A percentile compares a stretch with the other conserved stretches of the same genome.
These are phyloP conservation scores for Pleurotus platypus DNA, from an alignment of 768 basidiomycete species.

Conservation along the genomic window DNA sequence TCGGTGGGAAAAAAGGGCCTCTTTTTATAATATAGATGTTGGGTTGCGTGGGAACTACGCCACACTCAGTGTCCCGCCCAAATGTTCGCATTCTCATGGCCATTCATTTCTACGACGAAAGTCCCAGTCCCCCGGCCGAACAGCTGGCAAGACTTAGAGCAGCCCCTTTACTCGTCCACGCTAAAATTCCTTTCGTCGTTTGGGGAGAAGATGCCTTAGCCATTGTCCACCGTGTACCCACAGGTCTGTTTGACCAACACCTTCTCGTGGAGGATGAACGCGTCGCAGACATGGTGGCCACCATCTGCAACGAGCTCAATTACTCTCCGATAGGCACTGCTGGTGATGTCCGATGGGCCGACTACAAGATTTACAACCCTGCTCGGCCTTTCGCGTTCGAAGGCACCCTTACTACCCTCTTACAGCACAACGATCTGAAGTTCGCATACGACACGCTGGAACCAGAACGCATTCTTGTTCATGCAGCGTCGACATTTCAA, in stretches of 20 bases:
- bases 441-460: not conserved
- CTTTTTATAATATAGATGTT: too few species aligned
- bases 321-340: not conserved
- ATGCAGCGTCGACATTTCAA: conserved; percentile 12
- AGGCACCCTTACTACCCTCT: not conserved
- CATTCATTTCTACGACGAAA: not conserved
- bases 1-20: too few species aligned
- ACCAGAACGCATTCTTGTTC: conserved; percentile 11
- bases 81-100: not conserved
- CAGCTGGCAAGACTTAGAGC: not conserved
- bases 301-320: not conserved
- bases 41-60: too few species aligned
- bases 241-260: conserved; percentile 13
- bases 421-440: not conserved
- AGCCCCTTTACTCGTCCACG: not conserved
- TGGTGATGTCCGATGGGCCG: not conserved
- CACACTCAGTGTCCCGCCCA: too few species aligned
- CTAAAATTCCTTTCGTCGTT: conserved; percentile 8
- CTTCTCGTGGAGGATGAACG: conserved; percentile 15
- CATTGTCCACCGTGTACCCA: conserved; percentile 17
- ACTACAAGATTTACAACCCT: not conserved
- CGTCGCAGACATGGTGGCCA: not conserved
- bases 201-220: conserved; percentile 19
- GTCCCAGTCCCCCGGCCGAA: not conserved
- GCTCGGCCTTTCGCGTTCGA: not conserved